phyloP scores from a whole-genome alignment of 1,284 basidiomycete species.

The Microbotryum scabiosae region DNA sequence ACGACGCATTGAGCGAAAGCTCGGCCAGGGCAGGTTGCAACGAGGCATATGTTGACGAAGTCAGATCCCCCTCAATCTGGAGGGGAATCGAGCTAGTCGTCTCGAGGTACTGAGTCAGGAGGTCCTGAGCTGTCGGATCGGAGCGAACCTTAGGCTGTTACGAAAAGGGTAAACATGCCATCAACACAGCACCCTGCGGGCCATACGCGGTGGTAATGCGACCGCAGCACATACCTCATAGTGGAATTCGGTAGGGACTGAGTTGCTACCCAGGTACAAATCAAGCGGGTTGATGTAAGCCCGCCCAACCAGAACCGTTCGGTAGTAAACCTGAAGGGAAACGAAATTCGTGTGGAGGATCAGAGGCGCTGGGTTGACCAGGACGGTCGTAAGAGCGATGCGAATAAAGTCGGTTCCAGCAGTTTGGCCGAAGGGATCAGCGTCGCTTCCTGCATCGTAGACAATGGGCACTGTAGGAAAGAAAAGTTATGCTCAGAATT shows the following conservation, averaged over 20 bases:
- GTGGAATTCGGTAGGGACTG: constrained; percentile 54
- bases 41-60: constrained; percentile 57
- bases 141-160: constrained; percentile 51
- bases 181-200: too few relatives aligned
- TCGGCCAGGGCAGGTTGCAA: constrained; percentile 53
- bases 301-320: constrained; percentile 44
- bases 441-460: constrained; percentile 8
- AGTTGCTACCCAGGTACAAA: constrained; percentile 54
- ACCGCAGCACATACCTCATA: constrained; percentile 45
- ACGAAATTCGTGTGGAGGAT: constrained; percentile 55
- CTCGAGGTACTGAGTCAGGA: constrained; percentile 37
- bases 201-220: too few relatives aligned
- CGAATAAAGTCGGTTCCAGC: constrained; percentile 14
- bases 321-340: constrained; percentile 54
- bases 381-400: constrained; percentile 45
- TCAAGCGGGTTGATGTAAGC: constrained; percentile 43
- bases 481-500: constrained; percentile 28
- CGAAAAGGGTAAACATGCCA: neutral
- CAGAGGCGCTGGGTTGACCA: constrained; percentile 61
- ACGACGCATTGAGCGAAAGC: constrained; percentile 50
- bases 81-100: constrained; percentile 43
- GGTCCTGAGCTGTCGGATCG: constrained; percentile 52
- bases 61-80: constrained; percentile 52
- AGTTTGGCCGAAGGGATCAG: constrained; percentile 8
- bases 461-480: constrained; percentile 31